phyloP scores from a whole-genome alignment of 1,139 yeast genomes.

The Hyphopichia burtonii region DNA sequence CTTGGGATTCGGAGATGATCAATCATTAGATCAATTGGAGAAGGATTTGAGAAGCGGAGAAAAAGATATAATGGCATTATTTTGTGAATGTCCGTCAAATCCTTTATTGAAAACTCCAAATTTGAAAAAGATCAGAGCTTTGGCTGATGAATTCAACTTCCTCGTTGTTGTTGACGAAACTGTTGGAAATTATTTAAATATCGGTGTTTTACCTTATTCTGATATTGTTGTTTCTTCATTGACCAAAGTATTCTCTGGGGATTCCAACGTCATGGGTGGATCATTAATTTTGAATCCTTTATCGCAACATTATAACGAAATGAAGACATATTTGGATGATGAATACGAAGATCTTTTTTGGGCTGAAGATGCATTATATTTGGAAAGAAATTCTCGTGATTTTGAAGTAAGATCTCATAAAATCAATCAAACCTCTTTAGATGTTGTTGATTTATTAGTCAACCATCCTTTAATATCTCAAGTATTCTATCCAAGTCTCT shows the following conservation, averaged over 20 bases:
- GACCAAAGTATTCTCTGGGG: conserved; percentile 92
- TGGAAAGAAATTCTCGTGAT: conserved; percentile 92
- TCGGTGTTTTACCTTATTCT: conserved; percentile 76
- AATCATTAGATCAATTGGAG: conserved; percentile 67
- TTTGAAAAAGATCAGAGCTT: conserved; percentile 55
- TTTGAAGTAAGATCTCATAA: conserved; percentile 66
- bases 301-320: conserved; percentile 49
- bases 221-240: conserved; percentile 86
- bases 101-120: conserved; percentile 86
- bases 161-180: conserved; percentile 90
- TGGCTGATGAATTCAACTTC: conserved; percentile 71
- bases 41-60: conserved; percentile 59
- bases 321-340: conserved; percentile 53
- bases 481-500: conserved; percentile 69
- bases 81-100: conserved; percentile 93
- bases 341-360: conserved; percentile 76
- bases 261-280: conserved; percentile 95
- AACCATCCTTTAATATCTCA: conserved; percentile 52
- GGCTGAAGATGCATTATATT: conserved; percentile 91
- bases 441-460: conserved; percentile 50
- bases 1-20: conserved; percentile 79
- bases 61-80: conserved; percentile 62
- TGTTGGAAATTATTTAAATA: conserved; percentile 83
- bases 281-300: conserved; percentile 75
- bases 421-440: conserved; percentile 66